phyloP scores from a whole-genome alignment of 768 basidiomycete genomes.

The Pholiota microspora region DNA sequence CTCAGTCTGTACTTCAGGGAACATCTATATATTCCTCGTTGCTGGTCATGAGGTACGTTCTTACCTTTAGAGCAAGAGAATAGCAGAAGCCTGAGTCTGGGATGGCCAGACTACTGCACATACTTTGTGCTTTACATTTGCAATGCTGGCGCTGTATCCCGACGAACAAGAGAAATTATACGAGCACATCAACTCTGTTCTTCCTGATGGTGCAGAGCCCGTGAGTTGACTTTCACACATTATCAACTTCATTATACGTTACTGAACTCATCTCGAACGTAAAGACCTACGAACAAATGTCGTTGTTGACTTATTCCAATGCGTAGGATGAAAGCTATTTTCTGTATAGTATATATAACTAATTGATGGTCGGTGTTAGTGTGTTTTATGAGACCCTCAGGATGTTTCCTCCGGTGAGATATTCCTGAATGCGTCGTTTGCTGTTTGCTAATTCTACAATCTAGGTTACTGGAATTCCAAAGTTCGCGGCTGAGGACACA shows the following conservation, averaged over 20 bases:
- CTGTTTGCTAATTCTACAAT: slow-evolving; percentile 2
- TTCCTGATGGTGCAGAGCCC: slow-evolving; percentile 29
- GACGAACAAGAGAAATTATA: slow-evolving; percentile 45
- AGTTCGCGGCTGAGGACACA: slow-evolving; percentile 45
- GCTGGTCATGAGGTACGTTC: slow-evolving; percentile 56
- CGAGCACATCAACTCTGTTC: slow-evolving; percentile 32
- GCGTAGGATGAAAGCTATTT: slow-evolving; percentile 26
- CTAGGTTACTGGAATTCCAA: slow-evolving; percentile 42
- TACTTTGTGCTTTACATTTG: slow-evolving; percentile 39
- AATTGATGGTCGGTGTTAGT: slow-evolving; percentile 22
- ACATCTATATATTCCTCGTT: slow-evolving; percentile 52
- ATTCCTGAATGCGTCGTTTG: no score
- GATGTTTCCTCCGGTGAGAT: slow-evolving; percentile 42
- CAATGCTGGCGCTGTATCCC: slow-evolving; percentile 40
- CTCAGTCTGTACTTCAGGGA: slow-evolving; percentile 25
- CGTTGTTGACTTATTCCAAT: slow-evolving; percentile 33
- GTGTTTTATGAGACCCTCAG: slow-evolving; percentile 51
- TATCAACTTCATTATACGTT: background rate
- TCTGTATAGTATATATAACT: background rate
- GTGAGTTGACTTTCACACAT: slow-evolving; percentile 18
- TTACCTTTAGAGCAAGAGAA: slow-evolving; percentile 30
- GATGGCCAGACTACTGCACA: slow-evolving; percentile 32
- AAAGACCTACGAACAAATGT: slow-evolving; percentile 41
- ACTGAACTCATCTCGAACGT: background rate
- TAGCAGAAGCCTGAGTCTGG: slow-evolving; percentile 36